phyloP scores from a whole-genome alignment of 2,329 filamentous ascomycete species.

The Stemphylium beticola region DNA sequence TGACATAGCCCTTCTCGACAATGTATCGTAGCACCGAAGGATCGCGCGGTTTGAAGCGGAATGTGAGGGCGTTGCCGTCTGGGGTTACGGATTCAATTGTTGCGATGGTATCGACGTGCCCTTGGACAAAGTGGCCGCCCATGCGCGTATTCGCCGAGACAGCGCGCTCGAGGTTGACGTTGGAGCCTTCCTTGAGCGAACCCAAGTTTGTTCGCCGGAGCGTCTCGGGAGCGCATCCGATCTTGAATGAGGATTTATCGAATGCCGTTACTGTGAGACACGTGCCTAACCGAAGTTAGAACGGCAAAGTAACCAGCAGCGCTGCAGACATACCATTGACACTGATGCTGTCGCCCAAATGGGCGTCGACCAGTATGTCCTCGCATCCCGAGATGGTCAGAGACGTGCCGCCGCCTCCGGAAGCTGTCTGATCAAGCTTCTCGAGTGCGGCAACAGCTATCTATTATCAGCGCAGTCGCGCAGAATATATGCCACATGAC shows the following conservation, averaged over 20 bases:
- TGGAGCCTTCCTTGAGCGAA: constrained; percentile 66
- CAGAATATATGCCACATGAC: neutral
- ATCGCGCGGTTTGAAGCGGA: constrained; percentile 78
- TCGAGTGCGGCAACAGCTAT: constrained; percentile 84
- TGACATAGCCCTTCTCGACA: constrained; percentile 95
- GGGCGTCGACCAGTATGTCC: constrained; percentile 79
- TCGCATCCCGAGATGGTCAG: constrained; percentile 80
- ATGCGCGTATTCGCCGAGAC: constrained; percentile 91
- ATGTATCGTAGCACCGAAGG: constrained; percentile 79
- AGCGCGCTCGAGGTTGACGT: constrained; percentile 92
- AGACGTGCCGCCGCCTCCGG: constrained; percentile 80
- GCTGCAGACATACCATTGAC: constrained; percentile 75
- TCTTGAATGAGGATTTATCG: constrained; percentile 72
- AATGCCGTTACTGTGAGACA: constrained; percentile 91
- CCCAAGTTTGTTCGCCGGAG: constrained; percentile 96
- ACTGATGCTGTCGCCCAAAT: constrained; percentile 90
- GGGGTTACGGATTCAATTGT: constrained; percentile 73
- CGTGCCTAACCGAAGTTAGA: constrained; percentile 59
- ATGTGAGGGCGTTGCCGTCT: constrained; percentile 89
- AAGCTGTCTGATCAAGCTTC: constrained; percentile 74
- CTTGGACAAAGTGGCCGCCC: constrained; percentile 98
- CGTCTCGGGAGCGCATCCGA: constrained; percentile 94
- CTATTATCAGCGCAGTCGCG: constrained; percentile 38
- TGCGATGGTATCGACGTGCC: constrained; percentile 91
- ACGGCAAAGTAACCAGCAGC: neutral